phyloP scores from a whole-genome alignment of 768 basidiomycete genomes.

The Lactarius sanguifluus region DNA sequence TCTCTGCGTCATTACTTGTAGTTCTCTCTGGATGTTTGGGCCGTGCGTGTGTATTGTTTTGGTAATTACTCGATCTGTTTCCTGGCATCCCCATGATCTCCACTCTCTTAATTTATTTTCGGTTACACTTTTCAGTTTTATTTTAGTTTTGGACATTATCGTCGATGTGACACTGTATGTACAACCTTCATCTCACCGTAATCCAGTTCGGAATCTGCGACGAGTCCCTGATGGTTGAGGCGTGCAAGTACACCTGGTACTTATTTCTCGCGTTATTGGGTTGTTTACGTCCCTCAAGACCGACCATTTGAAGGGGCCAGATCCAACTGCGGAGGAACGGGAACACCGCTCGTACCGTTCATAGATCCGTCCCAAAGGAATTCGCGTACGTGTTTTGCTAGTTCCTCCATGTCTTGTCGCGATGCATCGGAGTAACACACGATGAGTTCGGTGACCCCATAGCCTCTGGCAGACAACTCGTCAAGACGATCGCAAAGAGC shows the following conservation, averaged over 20 bases:
- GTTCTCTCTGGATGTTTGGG: neutral
- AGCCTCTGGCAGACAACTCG: conserved; percentile 10
- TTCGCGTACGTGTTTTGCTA: conserved; percentile 17
- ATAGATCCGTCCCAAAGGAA: conserved; percentile 30
- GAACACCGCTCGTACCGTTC: conserved; percentile 21
- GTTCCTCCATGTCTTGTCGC: conserved; percentile 28
- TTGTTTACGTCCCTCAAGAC: neutral
- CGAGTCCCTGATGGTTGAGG: neutral
- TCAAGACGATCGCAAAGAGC: conserved; percentile 21
- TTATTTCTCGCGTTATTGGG: neutral
- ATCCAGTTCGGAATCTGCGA: neutral
- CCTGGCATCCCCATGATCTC: neutral
- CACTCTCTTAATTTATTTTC: neutral
- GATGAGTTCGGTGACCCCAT: conserved; percentile 18
- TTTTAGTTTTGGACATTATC: conserved; percentile 1
- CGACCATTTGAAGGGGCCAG: neutral
- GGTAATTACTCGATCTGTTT: neutral
- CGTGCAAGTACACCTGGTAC: neutral
- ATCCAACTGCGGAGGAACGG: conserved; percentile 16
- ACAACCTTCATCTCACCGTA: neutral
- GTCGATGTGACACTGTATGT: neutral
- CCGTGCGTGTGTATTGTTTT: neutral
- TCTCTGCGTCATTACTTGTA: too few species aligned
- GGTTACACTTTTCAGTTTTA: neutral
- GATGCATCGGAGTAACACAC: conserved; percentile 29